phyloP scores from a whole-genome alignment of 192 early-diverging fungal genomes.

The Lunasporangiospora selenospora region DNA sequence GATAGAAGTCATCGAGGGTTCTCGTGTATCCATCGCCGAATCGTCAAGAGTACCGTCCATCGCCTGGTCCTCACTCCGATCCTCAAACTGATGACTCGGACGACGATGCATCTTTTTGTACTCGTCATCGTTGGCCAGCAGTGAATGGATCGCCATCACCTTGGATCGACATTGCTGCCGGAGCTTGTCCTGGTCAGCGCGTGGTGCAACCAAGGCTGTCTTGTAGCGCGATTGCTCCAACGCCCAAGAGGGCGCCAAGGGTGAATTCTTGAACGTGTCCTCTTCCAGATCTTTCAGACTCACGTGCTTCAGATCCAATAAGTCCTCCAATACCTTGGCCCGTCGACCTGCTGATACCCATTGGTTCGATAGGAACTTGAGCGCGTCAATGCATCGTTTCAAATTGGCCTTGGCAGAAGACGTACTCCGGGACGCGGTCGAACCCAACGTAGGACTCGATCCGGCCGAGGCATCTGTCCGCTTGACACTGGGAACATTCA shows the following conservation, averaged over 20 bases:
- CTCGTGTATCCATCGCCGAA: too few species aligned
- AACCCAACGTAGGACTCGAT: slow-evolving; percentile 14
- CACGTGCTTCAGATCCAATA: slow-evolving; percentile 44
- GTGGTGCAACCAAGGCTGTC: slow-evolving; percentile 3
- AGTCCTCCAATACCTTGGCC: slow-evolving; percentile 41
- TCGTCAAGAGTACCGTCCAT: neutral
- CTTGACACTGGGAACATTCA: slow-evolving; percentile 41
- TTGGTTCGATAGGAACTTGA: slow-evolving; percentile 30
- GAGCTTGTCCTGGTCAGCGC: slow-evolving; percentile 23
- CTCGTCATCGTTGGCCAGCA: slow-evolving; percentile 38
- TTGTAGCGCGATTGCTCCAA: slow-evolving; percentile 7
- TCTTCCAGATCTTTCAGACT: slow-evolving; percentile 36
- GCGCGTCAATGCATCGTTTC: slow-evolving; percentile 42
- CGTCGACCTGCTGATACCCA: slow-evolving; percentile 41
- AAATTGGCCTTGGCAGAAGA: slow-evolving; percentile 31
- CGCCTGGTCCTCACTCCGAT: neutral
- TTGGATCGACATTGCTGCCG: slow-evolving; percentile 44
- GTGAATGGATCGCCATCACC: slow-evolving; percentile 43
- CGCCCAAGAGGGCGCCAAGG: slow-evolving; percentile 26
- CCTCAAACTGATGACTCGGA: slow-evolving; percentile 2
- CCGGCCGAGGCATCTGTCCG: neutral
- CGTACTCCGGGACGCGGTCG: neutral
- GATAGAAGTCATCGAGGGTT: too few species aligned
- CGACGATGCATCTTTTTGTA: slow-evolving; percentile 17
- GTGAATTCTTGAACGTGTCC: slow-evolving; percentile 22